phyloP scores from a whole-genome alignment of 2,329 filamentous ascomycete species.

The Pezicula neosporulosa region DNA sequence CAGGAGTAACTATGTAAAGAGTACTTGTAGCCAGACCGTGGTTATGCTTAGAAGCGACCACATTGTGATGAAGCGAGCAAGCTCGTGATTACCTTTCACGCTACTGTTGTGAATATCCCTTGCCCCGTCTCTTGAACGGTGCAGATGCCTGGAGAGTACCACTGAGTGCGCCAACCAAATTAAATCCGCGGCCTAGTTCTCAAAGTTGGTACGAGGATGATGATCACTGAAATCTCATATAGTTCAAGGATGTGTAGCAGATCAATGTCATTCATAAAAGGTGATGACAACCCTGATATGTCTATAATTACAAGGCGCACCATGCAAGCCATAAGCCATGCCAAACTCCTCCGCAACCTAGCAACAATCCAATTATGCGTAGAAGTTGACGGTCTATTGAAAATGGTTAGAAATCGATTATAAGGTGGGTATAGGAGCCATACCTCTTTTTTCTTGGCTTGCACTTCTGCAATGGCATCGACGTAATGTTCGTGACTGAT shows the following conservation, averaged over 20 bases:
- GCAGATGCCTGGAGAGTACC: no score
- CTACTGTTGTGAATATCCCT: no score
- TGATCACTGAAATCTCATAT: neutral
- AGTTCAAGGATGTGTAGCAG: no score
- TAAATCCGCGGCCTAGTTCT: no score
- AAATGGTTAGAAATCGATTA: conserved; percentile 5
- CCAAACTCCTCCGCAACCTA: conserved; percentile 18
- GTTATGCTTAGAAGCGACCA: no score
- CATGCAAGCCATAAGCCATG: conserved; percentile 23
- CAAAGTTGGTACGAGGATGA: no score
- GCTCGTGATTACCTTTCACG: no score
- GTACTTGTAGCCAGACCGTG: no score
- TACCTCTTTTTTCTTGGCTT: conserved; percentile 89
- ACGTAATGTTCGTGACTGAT: conserved; percentile 98
- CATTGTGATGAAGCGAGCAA: no score
- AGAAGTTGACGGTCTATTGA: conserved; percentile 25
- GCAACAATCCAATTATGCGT: conserved; percentile 16
- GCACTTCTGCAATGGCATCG: conserved; percentile 95
- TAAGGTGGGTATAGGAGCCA: conserved; percentile 26
- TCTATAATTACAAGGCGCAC: conserved; percentile 27
- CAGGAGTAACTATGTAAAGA: no score
- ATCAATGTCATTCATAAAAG: neutral
- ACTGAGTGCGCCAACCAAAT: no score
- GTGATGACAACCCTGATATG: conserved; percentile 4
- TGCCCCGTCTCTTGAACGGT: no score